phyloP scores from a whole-genome alignment of 1,139 yeast genomes.

The Kodamaea arcana region DNA sequence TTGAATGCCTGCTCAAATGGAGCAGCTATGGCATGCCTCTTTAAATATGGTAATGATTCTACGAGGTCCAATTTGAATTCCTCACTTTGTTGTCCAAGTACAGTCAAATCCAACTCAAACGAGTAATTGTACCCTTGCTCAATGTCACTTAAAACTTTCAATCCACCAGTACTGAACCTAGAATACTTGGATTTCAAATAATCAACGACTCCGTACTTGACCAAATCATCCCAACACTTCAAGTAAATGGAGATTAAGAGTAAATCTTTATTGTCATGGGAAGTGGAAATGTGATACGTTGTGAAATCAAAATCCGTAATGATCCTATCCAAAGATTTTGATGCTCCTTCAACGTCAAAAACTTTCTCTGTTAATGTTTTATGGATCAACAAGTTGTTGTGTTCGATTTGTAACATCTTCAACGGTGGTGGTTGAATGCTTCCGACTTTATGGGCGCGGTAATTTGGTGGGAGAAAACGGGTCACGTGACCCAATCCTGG shows the following conservation, averaged over 20 bases:
- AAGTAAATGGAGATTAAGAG: slow-evolving; percentile 67
- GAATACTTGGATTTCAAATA: slow-evolving; percentile 40
- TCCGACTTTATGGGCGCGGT: background rate
- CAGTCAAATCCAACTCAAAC: slow-evolving; percentile 58
- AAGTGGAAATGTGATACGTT: slow-evolving; percentile 85
- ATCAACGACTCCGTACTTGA: slow-evolving; percentile 58
- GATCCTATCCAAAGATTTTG: slow-evolving; percentile 74
- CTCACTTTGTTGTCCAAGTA: slow-evolving; percentile 35
- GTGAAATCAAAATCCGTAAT: slow-evolving; percentile 95
- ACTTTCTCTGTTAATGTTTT: slow-evolving; percentile 40
- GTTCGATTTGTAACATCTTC: slow-evolving; percentile 44
- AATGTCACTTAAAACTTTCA: slow-evolving; percentile 28
- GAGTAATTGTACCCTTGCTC: slow-evolving; percentile 87
- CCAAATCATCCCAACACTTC: slow-evolving; percentile 74
- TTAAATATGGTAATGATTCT: slow-evolving; percentile 65
- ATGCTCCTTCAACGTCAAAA: slow-evolving; percentile 25
- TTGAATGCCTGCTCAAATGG: slow-evolving; percentile 86
- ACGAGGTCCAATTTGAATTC: slow-evolving; percentile 51
- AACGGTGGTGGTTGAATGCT: too few species aligned
- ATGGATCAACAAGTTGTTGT: slow-evolving; percentile 39
- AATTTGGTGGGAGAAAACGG: background rate
- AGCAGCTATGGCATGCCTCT: slow-evolving; percentile 86
- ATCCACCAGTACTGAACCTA: slow-evolving; percentile 22
- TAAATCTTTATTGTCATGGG: slow-evolving; percentile 58
- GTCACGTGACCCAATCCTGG: background rate